Evolutionary conservation across 2,329 filamentous ascomycete genomes (phyloP).

Genomic region (Xylariaceae sp.): DNA sequence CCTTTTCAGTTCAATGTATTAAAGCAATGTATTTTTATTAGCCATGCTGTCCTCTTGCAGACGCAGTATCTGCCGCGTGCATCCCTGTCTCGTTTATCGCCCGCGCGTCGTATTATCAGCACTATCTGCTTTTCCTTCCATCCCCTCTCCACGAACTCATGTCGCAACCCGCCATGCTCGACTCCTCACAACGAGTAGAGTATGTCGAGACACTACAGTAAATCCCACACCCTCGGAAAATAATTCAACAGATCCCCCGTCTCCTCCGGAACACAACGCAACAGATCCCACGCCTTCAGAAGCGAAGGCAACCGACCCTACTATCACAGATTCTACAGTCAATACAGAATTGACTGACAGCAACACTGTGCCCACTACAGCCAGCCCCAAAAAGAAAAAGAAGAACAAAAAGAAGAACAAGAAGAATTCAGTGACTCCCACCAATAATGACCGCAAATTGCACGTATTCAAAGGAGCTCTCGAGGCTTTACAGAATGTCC

Average conservation of each 20-base stretch:
- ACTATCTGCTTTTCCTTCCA: conserved; percentile 9
- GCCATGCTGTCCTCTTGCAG: too few relatives aligned
- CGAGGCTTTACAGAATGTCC: conserved; percentile 35
- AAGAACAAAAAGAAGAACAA: neutral
- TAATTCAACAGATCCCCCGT: too few relatives aligned
- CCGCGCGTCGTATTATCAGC: conserved; percentile 28
- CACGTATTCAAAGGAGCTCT: conserved; percentile 36
- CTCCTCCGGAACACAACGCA: too few relatives aligned
- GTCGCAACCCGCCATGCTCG: conserved; percentile 16
- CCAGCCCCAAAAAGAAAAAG: conserved; percentile 1
- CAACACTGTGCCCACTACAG: too few relatives aligned
- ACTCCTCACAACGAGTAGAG: conserved; percentile 19
- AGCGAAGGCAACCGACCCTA: too few relatives aligned
- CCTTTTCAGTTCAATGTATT: too few relatives aligned
- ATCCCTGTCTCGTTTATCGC: too few relatives aligned
- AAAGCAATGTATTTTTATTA: too few relatives aligned
- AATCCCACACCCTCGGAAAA: too few relatives aligned
- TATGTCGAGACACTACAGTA: conserved; percentile 10
- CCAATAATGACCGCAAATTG: conserved; percentile 26
- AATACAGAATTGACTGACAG: too few relatives aligned
- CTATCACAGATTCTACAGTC: too few relatives aligned
- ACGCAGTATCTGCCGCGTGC: conserved; percentile 23
- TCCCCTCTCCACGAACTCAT: conserved; percentile 13
- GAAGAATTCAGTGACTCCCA: conserved; percentile 7
- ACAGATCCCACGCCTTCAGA: too few relatives aligned